Percentiles rank a stretch among this genome's conserved stretches.
Evolutionary conservation across 768 basidiomycete genomes (phyloP).

Genomic region (Hirschioporus abietinus): DNA sequence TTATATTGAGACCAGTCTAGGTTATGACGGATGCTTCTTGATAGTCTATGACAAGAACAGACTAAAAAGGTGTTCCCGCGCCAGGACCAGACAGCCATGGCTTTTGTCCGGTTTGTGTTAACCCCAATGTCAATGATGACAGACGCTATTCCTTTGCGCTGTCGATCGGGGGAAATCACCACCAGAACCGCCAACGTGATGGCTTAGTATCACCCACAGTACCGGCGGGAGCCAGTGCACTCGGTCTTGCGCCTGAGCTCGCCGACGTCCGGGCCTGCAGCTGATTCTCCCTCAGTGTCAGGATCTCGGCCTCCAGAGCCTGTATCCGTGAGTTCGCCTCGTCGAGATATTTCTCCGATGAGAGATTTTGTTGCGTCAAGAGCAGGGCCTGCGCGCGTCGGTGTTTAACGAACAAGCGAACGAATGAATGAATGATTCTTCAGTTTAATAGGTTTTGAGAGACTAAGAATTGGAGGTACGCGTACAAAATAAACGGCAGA

Average conservation of each 20-base stretch:
- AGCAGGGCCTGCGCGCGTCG: slow-evolving; percentile 70
- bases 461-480: too few relatives aligned
- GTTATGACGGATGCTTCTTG: too few relatives aligned
- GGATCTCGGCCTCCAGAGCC: slow-evolving; percentile 56
- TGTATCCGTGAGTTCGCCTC: slow-evolving; percentile 50
- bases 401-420: too few relatives aligned
- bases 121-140: neutral
- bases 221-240: neutral
- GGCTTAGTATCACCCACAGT: neutral
- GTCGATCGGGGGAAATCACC: slow-evolving; percentile 9
- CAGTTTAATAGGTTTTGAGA: too few relatives aligned
- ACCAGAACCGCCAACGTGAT: slow-evolving; percentile 23
- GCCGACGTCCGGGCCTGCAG: neutral
- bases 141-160: neutral
- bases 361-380: slow-evolving; percentile 52
- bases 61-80: too few relatives aligned
- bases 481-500: slow-evolving; percentile 74
- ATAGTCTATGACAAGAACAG: too few relatives aligned
- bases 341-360: slow-evolving; percentile 67
- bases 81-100: too few relatives aligned
- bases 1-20: too few relatives aligned
- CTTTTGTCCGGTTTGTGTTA: neutral
- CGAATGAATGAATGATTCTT: too few relatives aligned
- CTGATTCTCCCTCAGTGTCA: slow-evolving; percentile 21
- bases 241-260: slow-evolving; percentile 3